Conservation (phyloP, 495 filamentous ascomycete genomes). For the Tuber brumale region DNA sequence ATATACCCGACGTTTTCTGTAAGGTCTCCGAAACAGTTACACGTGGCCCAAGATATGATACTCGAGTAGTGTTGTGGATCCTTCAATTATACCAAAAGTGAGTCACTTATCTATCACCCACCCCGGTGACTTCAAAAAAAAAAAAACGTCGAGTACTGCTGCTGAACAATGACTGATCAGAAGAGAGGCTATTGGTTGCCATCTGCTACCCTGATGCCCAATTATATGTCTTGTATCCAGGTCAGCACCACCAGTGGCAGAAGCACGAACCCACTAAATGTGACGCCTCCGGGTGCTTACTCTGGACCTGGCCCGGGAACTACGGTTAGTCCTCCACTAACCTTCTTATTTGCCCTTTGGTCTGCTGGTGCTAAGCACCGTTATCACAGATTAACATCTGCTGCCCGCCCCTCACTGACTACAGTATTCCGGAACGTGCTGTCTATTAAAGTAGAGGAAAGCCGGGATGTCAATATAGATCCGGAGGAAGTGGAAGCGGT, state of each 20-base stretch:
- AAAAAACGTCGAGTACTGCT: slow-evolving; percentile 32
- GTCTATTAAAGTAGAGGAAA: background rate
- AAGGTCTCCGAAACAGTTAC: too few relatives aligned
- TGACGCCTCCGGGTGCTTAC: slow-evolving; percentile 52
- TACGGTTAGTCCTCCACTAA: slow-evolving; percentile 43
- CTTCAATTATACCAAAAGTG: too few relatives aligned
- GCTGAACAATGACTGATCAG: slow-evolving; percentile 54
- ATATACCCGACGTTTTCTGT: background rate
- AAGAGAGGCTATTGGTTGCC: slow-evolving; percentile 54
- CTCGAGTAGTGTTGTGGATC: too few relatives aligned
- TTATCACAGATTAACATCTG: slow-evolving; percentile 15
- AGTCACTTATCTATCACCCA: too few relatives aligned
- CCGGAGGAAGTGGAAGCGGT: background rate
- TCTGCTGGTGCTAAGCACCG: background rate
- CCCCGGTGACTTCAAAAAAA: too few relatives aligned
- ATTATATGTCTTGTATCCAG: slow-evolving; percentile 44
- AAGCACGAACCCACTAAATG: slow-evolving; percentile 45
- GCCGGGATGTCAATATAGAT: background rate
- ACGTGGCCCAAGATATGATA: too few relatives aligned
- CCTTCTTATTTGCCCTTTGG: slow-evolving; percentile 1
- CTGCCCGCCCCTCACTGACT: slow-evolving; percentile 11
- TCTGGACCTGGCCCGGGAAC: slow-evolving; percentile 48
- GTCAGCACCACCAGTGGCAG: slow-evolving; percentile 44
- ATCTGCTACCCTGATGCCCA: slow-evolving; percentile 46
- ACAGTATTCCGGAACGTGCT: slow-evolving; percentile 6